Percentiles rank a stretch among this genome's conserved stretches.
Evolutionary conservation across 352 stramenopile species (phyloP).

Genomic region (Aphanomyces invadans): DNA sequence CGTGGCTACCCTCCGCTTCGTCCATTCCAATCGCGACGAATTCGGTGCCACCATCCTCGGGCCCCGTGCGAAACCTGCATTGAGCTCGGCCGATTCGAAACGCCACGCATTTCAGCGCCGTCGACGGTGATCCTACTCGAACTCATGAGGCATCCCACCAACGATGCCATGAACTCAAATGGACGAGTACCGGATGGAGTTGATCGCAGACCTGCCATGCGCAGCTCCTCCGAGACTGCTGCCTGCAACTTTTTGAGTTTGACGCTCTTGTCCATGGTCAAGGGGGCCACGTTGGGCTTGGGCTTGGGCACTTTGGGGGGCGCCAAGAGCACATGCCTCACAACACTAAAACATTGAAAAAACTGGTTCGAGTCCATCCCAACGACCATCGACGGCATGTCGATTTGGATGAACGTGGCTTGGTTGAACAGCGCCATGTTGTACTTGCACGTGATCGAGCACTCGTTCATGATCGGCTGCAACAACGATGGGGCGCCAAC

Average conservation of each 20-base stretch:
- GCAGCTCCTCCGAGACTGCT: conserved; percentile 59
- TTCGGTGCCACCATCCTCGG: conserved; percentile 55
- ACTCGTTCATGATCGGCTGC: conserved; percentile 76
- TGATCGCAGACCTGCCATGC: conserved; percentile 50
- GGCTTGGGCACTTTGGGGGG: conserved; percentile 40
- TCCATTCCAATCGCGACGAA: conserved; percentile 67
- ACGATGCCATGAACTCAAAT: too few species aligned
- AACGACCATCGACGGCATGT: conserved; percentile 64
- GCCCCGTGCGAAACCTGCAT: conserved; percentile 49
- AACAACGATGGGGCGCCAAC: conserved; percentile 30
- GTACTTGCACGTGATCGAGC: conserved; percentile 51
- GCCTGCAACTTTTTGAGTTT: conserved; percentile 50
- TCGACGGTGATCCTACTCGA: conserved; percentile 20
- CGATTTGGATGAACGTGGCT: conserved; percentile 43
- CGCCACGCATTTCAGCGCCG: conserved; percentile 55
- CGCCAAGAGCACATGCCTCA: conserved; percentile 62
- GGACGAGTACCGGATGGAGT: too few species aligned
- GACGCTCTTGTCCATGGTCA: conserved; percentile 5
- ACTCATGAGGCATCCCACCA: too few species aligned
- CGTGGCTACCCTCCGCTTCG: conserved; percentile 52
- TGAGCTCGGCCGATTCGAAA: conserved; percentile 52
- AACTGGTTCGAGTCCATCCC: conserved; percentile 74
- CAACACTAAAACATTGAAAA: conserved; percentile 71
- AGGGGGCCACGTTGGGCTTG: conserved; percentile 24
- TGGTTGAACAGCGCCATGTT: conserved; percentile 37